A percentile compares a stretch with the other conserved stretches of the same genome.
These are phyloP conservation scores for Penicillium digitatum DNA, from an alignment of 2,329 filamentous ascomycete genomes.

Conservation along the genomic window DNA sequence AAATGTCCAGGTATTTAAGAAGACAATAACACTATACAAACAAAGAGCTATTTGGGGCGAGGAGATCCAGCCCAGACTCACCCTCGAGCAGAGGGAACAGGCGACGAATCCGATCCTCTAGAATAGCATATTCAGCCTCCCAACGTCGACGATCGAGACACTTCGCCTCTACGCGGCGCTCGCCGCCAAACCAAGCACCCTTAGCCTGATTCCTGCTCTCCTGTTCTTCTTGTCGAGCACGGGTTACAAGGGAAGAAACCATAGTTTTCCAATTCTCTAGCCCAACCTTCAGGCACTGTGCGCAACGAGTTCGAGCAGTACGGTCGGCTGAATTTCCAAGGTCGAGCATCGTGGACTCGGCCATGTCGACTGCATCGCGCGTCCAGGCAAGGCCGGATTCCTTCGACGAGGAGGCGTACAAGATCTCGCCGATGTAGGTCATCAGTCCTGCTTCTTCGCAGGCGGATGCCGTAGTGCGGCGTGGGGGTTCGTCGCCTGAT, in stretches of 20 bases:
- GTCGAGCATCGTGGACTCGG: slow-evolving; percentile 59
- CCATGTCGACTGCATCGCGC: slow-evolving; percentile 75
- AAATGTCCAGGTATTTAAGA: not conserved
- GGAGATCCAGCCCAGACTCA: slow-evolving; percentile 26
- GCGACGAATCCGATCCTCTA: slow-evolving; percentile 34
- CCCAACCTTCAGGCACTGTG: slow-evolving; percentile 71
- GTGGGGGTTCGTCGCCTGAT: slow-evolving; percentile 65
- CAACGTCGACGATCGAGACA: slow-evolving; percentile 33
- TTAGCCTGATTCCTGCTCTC: slow-evolving; percentile 34
- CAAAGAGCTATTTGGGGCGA: slow-evolving; percentile 31
- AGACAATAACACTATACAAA: slow-evolving; percentile 19
- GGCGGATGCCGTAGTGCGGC: slow-evolving; percentile 60
- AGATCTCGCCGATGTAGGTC: slow-evolving; percentile 89
- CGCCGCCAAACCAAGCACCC: slow-evolving; percentile 34
- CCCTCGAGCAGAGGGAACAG: slow-evolving; percentile 32
- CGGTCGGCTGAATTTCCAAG: slow-evolving; percentile 29
- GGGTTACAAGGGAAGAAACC: slow-evolving; percentile 60
- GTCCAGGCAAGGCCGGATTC: slow-evolving; percentile 85
- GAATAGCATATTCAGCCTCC: slow-evolving; percentile 40
- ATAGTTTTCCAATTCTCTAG: slow-evolving; percentile 80
- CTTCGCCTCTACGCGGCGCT: slow-evolving; percentile 28
- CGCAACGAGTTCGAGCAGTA: slow-evolving; percentile 59
- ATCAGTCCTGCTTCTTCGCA: slow-evolving; percentile 85
- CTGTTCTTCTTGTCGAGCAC: slow-evolving; percentile 36
- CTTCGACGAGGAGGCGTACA: slow-evolving; percentile 64